Evolutionary conservation across 108 stramenopile genomes (phyloP).

Genomic region (Phaeodactylum tricornutum): DNA sequence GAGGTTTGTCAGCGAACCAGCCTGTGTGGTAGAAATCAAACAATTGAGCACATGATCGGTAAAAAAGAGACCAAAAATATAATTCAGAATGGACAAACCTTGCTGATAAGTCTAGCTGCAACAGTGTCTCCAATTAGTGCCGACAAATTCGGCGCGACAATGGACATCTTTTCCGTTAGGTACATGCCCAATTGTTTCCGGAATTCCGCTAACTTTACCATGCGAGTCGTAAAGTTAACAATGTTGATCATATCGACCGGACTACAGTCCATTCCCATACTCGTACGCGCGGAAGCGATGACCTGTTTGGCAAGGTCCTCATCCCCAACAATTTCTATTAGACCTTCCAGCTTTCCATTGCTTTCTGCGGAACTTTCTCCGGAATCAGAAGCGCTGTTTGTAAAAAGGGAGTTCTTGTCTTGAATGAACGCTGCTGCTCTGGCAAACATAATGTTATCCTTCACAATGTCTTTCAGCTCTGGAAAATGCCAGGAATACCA

Average conservation of each 20-base stretch:
- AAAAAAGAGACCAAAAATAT: not conserved
- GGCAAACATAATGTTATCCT: conserved; percentile 98
- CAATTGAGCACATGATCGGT: not conserved
- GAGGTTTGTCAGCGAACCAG: conserved; percentile 93
- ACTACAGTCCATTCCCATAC: conserved; percentile 99
- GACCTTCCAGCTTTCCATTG: conserved; percentile 35
- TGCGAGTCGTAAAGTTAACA: conserved; percentile 91
- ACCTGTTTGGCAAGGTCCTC: conserved; percentile 88
- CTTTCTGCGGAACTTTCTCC: conserved; percentile 26
- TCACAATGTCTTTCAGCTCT: conserved; percentile 91
- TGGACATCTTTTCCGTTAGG: conserved; percentile 91
- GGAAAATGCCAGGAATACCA: conserved; percentile 99
- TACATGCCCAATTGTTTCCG: conserved; percentile 88
- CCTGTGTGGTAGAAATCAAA: conserved; percentile 29
- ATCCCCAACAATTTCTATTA: conserved; percentile 83
- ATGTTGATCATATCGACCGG: conserved; percentile 97
- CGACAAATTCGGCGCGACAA: conserved; percentile 96
- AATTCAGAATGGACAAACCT: conserved; percentile 54
- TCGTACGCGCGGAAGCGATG: conserved; percentile 81
- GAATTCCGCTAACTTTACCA: conserved; percentile 96
- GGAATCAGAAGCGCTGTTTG: not conserved
- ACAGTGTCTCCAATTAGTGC: conserved; percentile 98
- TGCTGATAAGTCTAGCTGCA: conserved; percentile 96
- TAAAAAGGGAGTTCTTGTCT: conserved; percentile 61
- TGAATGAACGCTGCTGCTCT: conserved; percentile 80